Evolutionary conservation across 139 green algal genomes (phyloP), one percentile per base, ranked within the genome.

Genomic region (Chlorella sp.): DNA sequence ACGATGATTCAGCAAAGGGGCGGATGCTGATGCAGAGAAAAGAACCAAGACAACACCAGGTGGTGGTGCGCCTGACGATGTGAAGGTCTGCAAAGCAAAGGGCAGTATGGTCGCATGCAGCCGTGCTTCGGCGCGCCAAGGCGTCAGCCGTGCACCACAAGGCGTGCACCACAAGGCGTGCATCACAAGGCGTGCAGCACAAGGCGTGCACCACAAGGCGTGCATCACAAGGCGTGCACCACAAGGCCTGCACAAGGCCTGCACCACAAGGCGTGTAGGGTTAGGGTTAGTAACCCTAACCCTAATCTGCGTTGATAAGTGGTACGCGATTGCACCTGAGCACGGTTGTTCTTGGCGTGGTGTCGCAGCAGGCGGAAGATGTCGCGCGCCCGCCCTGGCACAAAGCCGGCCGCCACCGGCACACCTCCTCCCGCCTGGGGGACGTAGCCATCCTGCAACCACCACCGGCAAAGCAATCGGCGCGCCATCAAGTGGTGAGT

Each of bases 351-450:
- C 61, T 81, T 80, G 1, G 69, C 35, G 50, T 84, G 79, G 71
- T 78, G 70, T 31, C 79, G 66, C n/a, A 84, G 70, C 59, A 84
- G 74, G 20, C 31, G 59, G 66, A 84, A 84, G 2, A 80, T 42
- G 71, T 80, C 71, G 0, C 79, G 74, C 29, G 50, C 51, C 0
- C 78, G 64, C 4, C 78, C 78, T n/a, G 74, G 70, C 24, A 80
- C 78, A 70, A 73, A 80, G n/a, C 78, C 78, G 0, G 70, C 78
- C 1, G 78, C 78, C 1, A 69, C 26, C 1, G 78, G 63, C 33
- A 70, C 22, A 22, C 63, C 33, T 20, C n/a, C 5, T 31, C 59
- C 59, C 14, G 59, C 5, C 6, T 33, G 33, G 34, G 35, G 36
- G 34, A 62, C 35, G 31, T 24, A 62, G 17, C n/a, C 50, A 5